Evolutionary conservation across 805 yeast genomes (phyloP).

Genomic region (Wickerhamiella qilinensis): DNA sequence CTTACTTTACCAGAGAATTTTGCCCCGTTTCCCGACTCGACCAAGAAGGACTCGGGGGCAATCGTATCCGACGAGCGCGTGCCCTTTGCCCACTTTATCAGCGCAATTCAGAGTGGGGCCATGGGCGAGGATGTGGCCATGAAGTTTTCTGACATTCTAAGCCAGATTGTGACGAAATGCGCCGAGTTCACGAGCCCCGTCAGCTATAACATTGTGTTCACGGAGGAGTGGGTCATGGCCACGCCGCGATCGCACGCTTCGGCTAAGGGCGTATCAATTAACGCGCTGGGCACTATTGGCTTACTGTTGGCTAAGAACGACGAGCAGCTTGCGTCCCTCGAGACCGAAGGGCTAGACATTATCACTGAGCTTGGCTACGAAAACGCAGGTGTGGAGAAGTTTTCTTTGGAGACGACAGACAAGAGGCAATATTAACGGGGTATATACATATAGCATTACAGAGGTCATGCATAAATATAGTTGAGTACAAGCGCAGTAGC

Average conservation of each 20-base stretch:
- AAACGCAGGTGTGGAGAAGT: slow-evolving; percentile 11
- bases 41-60: slow-evolving; percentile 23
- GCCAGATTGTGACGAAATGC: slow-evolving; percentile 49
- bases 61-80: slow-evolving; percentile 36
- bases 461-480: background rate
- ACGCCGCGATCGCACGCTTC: slow-evolving; percentile 59
- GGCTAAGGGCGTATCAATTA: slow-evolving; percentile 38
- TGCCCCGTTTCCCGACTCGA: slow-evolving; percentile 38
- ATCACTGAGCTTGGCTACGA: slow-evolving; percentile 12
- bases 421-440: background rate
- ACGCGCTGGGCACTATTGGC: slow-evolving; percentile 71
- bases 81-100: slow-evolving; percentile 66
- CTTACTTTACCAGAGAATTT: slow-evolving; percentile 49
- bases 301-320: slow-evolving; percentile 58
- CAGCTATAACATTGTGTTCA: slow-evolving; percentile 71
- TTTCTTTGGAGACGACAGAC: background rate
- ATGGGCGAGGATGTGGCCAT: slow-evolving; percentile 31
- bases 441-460: slow-evolving; percentile 1
- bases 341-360: slow-evolving; percentile 8
- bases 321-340: slow-evolving; percentile 21
- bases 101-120: slow-evolving; percentile 9
- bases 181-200: slow-evolving; percentile 19
- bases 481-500: slow-evolving; percentile 58
- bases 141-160: slow-evolving; percentile 56
- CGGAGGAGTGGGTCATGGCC: slow-evolving; percentile 66